phyloP scores from a whole-genome alignment of 306 rosid genomes.

The Carpinus fangiana region DNA sequence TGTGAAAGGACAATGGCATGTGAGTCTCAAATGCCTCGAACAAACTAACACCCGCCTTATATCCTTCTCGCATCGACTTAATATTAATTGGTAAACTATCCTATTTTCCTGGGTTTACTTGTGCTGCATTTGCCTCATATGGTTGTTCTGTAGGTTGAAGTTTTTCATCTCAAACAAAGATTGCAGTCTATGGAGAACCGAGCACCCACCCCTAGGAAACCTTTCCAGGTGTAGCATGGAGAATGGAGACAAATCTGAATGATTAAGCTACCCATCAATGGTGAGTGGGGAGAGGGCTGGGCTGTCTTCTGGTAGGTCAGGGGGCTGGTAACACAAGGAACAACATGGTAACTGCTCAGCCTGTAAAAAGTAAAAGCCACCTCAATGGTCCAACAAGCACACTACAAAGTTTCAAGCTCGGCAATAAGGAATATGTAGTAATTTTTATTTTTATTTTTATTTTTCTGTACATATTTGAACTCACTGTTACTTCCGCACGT shows the following conservation, averaged over 20 bases:
- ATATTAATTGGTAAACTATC: neutral
- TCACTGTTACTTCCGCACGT: neutral
- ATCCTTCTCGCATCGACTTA: neutral
- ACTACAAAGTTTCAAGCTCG: neutral
- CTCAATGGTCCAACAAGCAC: neutral
- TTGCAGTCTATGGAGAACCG: slow-evolving; percentile 90
- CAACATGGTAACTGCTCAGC: neutral
- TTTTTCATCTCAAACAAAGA: slow-evolving; percentile 93
- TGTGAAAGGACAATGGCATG: neutral
- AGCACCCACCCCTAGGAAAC: slow-evolving; percentile 89
- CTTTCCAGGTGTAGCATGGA: slow-evolving; percentile 58
- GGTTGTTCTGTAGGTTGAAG: slow-evolving; percentile 67
- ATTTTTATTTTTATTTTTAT: no score
- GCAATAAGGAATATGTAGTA: neutral
- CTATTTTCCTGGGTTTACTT: neutral
- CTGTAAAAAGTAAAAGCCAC: neutral
- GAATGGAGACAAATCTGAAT: neutral
- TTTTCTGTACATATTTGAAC: slow-evolving; percentile 23
- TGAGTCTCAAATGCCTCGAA: neutral
- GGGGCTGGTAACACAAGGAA: neutral
- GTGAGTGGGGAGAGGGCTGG: neutral
- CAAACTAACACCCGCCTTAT: neutral
- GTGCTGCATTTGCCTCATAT: slow-evolving; percentile 2
- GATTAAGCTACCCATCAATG: neutral
- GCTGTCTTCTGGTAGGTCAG: neutral